These are phyloP conservation scores for Aspergillus campestris DNA, from an alignment of 495 filamentous ascomycete genomes.

Conservation along the genomic window DNA sequence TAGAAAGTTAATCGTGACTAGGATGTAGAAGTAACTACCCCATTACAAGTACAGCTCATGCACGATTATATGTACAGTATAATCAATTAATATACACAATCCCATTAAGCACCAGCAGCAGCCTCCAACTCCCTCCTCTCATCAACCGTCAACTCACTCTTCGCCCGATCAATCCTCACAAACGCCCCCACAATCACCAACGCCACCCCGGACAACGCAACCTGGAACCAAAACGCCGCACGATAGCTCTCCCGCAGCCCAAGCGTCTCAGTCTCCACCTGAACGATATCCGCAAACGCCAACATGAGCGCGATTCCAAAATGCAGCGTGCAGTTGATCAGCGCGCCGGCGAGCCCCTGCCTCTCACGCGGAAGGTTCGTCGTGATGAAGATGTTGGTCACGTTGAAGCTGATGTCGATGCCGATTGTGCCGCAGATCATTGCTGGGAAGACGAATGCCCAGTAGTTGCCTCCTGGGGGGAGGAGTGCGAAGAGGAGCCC, in stretches of 20 bases:
- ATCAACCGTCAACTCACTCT: constrained; percentile 61
- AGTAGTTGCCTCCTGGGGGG: constrained; percentile 52
- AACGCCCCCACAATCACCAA: constrained; percentile 50
- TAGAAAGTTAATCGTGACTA: no score
- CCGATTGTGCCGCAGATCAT: constrained; percentile 78
- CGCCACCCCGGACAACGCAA: constrained; percentile 46
- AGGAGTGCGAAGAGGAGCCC: constrained; percentile 65
- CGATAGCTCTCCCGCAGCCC: constrained; percentile 48
- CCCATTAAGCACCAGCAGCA: no score
- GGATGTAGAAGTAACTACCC: no score
- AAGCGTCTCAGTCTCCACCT: constrained; percentile 39
- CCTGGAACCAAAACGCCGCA: constrained; percentile 60
- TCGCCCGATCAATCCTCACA: constrained; percentile 57
- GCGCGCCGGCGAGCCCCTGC: constrained; percentile 70
- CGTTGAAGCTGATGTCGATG: constrained; percentile 76
- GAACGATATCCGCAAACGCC: constrained; percentile 64
- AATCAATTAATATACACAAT: no score
- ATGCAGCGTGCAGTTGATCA: constrained; percentile 58
- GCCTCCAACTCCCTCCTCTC: constrained; percentile 42
- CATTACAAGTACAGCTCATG: no score
- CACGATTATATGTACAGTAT: no score
- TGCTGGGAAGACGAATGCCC: constrained; percentile 70
- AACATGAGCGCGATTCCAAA: constrained; percentile 81
- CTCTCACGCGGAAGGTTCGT: constrained; percentile 58
- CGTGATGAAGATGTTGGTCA: constrained; percentile 80